Base-by-base conservation (phyloP, 305 asterid genomes). In the Fraxinus platypoda region DNA sequence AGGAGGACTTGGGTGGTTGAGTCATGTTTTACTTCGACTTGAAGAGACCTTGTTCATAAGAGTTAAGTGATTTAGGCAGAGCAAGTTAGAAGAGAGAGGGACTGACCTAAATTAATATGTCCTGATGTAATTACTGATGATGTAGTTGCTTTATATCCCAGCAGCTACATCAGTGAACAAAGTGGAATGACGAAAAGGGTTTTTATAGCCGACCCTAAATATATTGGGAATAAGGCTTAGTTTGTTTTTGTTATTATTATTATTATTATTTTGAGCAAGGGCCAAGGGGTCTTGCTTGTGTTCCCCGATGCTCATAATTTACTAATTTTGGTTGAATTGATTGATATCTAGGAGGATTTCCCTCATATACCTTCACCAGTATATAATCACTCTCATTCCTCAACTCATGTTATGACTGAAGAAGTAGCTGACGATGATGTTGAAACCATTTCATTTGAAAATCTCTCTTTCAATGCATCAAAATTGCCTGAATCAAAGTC, bases 351-450 rank as follows among this genome's bases (percentile, higher is more conserved):
- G 98, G 95, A 87, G 84, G 96, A 92, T 85, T 92, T 94, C 79
- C 94, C 96, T 46, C 93, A 93, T 70, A 90, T 97, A 17, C 95
- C 96, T 25, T 91, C 98, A 30, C 98, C 96, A 6, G 89, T 91
- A 74, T 92, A 90, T 85, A 90, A 85, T 84, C 92, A 92, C 68
- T 85, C 88, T 85, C 88, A 78, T 79, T 75, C 95, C 26, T 81
- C 91, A n/a, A 82, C 91, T 84, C 91, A 87, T 83, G 89, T 80
- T 79, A 68, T 87, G 38, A 37, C 80, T 8, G 94, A 90, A 76
- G 98, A 94, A 85, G 83, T 89, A 84, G 74, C 86, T 77, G 81
- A 81, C 73, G 73, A 70, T 75, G 94, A 91, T 78, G 78, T 86
- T 34, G 90, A 89, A 81, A 85, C 84, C 81, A 86, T 91, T 62